phyloP scores from a whole-genome alignment of 2,329 filamentous ascomycete species.

The Diaporthe vexans region DNA sequence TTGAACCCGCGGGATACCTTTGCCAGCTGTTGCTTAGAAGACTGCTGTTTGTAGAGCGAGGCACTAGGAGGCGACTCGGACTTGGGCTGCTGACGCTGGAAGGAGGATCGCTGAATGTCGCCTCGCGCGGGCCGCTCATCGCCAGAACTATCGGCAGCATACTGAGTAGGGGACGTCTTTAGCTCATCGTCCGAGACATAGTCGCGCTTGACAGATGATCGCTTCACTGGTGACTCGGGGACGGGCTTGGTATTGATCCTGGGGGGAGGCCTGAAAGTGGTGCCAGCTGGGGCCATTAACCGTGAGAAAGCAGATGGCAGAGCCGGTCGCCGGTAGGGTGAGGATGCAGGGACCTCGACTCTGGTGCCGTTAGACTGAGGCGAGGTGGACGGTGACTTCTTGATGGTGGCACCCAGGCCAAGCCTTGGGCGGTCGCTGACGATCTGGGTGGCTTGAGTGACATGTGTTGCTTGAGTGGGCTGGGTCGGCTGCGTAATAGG shows the following conservation, averaged over 20 bases:
- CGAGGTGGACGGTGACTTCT: conserved; percentile 4
- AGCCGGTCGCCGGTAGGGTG: conserved; percentile 70
- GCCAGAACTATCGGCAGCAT: conserved; percentile 68
- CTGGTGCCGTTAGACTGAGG: conserved; percentile 43
- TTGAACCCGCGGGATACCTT: conserved; percentile 37
- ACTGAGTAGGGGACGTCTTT: conserved; percentile 55
- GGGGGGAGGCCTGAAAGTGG: conserved; percentile 69
- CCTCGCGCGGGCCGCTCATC: conserved; percentile 69
- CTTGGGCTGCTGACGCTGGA: conserved; percentile 59
- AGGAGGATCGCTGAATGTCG: conserved; percentile 74
- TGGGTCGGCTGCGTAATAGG: conserved; percentile 50
- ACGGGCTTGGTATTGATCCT: conserved; percentile 42
- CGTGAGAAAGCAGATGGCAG: conserved; percentile 33
- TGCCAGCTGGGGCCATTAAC: conserved; percentile 81
- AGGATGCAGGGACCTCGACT: conserved; percentile 91
- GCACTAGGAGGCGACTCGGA: conserved; percentile 48
- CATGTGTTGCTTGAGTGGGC: conserved; percentile 53
- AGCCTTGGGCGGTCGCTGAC: conserved; percentile 56
- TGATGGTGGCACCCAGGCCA: conserved; percentile 32
- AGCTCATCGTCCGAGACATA: conserved; percentile 49
- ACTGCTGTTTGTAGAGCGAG: conserved; percentile 27
- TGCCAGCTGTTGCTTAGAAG: conserved; percentile 38
- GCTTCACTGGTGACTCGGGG: conserved; percentile 32
- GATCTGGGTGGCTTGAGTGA: conserved; percentile 52
- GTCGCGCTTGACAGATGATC: conserved; percentile 39